Percentiles rank a stretch among this genome's conserved stretches.
Evolutionary conservation across 2,329 filamentous ascomycete genomes (phyloP).

Genomic region (Calonectria leucothoes): DNA sequence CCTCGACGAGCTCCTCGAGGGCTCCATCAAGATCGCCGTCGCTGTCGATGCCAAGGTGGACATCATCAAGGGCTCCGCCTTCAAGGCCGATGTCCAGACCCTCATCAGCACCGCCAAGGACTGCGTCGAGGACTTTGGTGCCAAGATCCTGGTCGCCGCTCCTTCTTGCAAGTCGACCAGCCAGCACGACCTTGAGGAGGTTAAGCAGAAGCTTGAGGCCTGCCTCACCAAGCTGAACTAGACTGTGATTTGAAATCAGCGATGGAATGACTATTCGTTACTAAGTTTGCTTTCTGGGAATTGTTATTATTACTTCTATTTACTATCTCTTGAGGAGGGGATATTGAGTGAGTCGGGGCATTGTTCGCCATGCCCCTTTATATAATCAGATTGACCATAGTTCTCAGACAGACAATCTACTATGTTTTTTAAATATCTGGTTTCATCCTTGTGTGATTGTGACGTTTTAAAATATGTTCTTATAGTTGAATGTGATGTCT

Average conservation of each 20-base stretch:
- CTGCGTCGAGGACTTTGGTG: neutral
- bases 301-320: neutral
- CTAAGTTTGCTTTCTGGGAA: neutral
- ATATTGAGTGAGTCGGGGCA: neutral
- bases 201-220: neutral
- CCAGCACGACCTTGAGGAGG: slow-evolving; percentile 4
- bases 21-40: neutral
- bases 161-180: neutral
- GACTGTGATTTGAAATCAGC: neutral
- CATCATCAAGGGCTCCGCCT: neutral
- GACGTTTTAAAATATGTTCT: neutral
- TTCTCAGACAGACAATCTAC: neutral
- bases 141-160: neutral
- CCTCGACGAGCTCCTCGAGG: neutral
- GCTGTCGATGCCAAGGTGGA: neutral
- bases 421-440: neutral
- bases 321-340: neutral
- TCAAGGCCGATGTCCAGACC: neutral
- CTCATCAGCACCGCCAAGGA: neutral
- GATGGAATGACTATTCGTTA: neutral
- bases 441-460: neutral
- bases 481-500: neutral
- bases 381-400: neutral
- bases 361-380: neutral
- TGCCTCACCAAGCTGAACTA: slow-evolving; percentile 1